These are phyloP conservation scores for Scalesia atractyloides DNA, from an alignment of 129 eudicot species.

Conservation along the genomic window DNA sequence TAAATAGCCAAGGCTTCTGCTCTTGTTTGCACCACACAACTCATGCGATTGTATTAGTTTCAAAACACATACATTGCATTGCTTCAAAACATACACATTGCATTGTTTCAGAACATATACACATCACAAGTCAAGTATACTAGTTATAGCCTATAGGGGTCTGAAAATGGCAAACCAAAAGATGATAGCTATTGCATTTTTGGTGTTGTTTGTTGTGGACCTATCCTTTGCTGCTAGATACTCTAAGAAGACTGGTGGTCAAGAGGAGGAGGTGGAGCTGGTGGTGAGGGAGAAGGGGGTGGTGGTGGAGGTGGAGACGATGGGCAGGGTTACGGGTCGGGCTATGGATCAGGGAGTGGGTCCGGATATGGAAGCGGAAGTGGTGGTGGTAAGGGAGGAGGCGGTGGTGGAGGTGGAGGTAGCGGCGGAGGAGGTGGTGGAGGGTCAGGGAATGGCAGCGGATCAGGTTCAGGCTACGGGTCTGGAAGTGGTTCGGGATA, in stretches of 20 bases:
- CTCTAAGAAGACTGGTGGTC: conserved; percentile 34
- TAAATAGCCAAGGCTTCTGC: conserved; percentile 26
- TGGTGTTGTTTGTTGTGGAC: conserved; percentile 56
- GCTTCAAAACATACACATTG: conserved; percentile 15
- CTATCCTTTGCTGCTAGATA: conserved; percentile 54
- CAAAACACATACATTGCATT: conserved; percentile 24
- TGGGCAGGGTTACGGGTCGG: conserved; percentile 47
- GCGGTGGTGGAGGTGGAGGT: conserved; percentile 53
- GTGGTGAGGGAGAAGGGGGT: conserved; percentile 51
- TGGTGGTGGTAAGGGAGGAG: conserved; percentile 44
- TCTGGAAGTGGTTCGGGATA: conserved; percentile 55
- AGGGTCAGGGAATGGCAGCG: conserved; percentile 49
- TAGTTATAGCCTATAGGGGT: conserved; percentile 5
- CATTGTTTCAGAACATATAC: conserved; percentile 21
- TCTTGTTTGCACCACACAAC: conserved; percentile 30
- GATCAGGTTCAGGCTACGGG: conserved; percentile 61
- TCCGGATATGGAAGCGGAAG: conserved; percentile 55
- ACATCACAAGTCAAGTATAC: conserved; percentile 13
- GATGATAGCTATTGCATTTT: conserved; percentile 48
- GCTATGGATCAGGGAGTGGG: conserved; percentile 58
- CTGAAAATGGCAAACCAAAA: conserved; percentile 48
- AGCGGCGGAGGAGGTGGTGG: conserved; percentile 54
- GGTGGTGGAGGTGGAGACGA: conserved; percentile 34
- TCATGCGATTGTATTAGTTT: conserved; percentile 13
- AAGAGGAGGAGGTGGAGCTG: conserved; percentile 52